Percentiles rank a stretch among this genome's conserved stretches.
These are phyloP conservation scores for Streptanthus diversifolius DNA, from an alignment of 345 rosid genomes.

Conservation along the genomic window DNA sequence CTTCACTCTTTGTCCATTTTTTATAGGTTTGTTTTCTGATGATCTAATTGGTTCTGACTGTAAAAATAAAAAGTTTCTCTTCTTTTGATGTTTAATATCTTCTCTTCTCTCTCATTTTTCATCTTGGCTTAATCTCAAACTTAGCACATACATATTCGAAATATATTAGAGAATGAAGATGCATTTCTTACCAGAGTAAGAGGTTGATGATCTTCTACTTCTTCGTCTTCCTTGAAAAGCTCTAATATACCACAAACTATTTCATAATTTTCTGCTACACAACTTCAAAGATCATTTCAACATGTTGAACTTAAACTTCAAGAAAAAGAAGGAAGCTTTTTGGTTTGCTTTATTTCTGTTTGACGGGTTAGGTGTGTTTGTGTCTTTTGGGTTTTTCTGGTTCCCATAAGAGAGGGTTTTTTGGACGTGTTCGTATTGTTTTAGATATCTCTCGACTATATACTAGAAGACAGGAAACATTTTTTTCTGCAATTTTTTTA, in stretches of 20 bases:
- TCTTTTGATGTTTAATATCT: not conserved
- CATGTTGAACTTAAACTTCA: not conserved
- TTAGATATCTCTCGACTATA: constrained; percentile 29
- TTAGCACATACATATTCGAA: not conserved
- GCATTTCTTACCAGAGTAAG: constrained; percentile 12
- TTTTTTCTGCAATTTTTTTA: not conserved
- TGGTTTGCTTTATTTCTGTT: constrained; percentile 21
- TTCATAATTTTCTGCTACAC: not conserved
- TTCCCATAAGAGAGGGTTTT: constrained; percentile 28
- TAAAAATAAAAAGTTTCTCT: not conserved
- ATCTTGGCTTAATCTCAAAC: not conserved
- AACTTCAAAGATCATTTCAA: not conserved
- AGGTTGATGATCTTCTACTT: constrained; percentile 11
- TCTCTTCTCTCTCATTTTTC: not conserved
- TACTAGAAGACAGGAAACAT: constrained; percentile 16
- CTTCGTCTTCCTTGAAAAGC: not conserved
- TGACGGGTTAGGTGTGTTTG: constrained; percentile 23
- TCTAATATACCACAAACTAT: not conserved
- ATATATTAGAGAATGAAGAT: not conserved
- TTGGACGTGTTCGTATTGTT: constrained; percentile 23
- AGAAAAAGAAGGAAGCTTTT: not conserved
- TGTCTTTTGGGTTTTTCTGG: constrained; percentile 31
- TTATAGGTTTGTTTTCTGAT: not conserved
- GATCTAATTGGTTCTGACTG: not conserved
- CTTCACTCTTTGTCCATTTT: not conserved